Percentiles rank a stretch among this genome's conserved stretches.
Evolutionary conservation across 2,329 filamentous ascomycete species (phyloP).

Genomic region (Fusarium mundagurra): DNA sequence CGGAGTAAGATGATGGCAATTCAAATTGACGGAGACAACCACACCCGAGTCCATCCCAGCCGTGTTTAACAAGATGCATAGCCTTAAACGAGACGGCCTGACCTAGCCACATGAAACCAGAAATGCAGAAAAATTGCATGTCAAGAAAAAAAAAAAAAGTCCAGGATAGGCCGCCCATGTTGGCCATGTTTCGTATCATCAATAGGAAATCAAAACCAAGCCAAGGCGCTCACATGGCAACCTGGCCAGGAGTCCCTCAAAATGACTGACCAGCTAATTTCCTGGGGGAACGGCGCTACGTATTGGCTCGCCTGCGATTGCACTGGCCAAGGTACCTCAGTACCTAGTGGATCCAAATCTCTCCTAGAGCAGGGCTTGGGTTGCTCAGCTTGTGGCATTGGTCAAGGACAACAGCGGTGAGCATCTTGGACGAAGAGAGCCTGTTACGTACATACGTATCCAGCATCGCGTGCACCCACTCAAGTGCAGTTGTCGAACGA

Average conservation of each 20-base stretch:
- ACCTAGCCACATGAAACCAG: neutral
- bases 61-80: neutral
- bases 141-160: neutral
- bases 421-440: constrained; percentile 20
- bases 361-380: constrained; percentile 36
- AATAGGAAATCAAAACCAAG: neutral
- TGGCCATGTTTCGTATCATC: constrained; percentile 31
- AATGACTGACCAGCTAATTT: constrained; percentile 41
- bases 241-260: constrained; percentile 26
- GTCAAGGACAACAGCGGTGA: constrained; percentile 40
- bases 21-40: neutral
- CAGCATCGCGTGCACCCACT: constrained; percentile 28
- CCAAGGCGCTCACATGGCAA: constrained; percentile 36
- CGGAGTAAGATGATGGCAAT: neutral
- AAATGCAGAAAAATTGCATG: constrained; percentile 12
- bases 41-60: neutral
- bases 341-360: constrained; percentile 41
- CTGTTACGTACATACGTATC: constrained; percentile 28
- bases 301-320: constrained; percentile 31
- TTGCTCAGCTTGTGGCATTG: constrained; percentile 32
- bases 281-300: constrained; percentile 37
- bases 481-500: constrained; percentile 34
- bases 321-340: too few relatives aligned
- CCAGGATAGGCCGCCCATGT: neutral
- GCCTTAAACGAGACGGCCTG: neutral